Evolutionary conservation across 2,329 filamentous ascomycete genomes (phyloP).

Genomic region (Sarocladium kiliense): DNA sequence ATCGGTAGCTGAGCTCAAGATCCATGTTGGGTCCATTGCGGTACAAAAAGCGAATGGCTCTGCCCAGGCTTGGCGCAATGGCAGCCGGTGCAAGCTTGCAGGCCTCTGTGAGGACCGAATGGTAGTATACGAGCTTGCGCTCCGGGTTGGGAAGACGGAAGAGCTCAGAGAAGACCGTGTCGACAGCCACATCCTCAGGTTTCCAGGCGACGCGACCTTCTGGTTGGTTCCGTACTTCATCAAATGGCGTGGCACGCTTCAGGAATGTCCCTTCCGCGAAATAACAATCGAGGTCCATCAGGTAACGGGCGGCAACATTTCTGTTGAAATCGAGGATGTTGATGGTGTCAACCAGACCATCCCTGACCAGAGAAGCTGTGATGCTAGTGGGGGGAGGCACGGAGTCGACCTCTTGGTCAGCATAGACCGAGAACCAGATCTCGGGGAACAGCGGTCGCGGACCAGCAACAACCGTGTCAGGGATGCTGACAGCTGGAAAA

Average conservation of each 20-base stretch:
- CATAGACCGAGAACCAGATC: slow-evolving; percentile 88
- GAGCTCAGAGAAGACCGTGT: slow-evolving; percentile 93
- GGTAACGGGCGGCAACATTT: slow-evolving; percentile 75
- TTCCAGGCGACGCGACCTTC: slow-evolving; percentile 78
- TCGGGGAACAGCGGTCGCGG: slow-evolving; percentile 81
- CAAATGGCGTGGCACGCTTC: slow-evolving; percentile 87
- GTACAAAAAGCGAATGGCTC: slow-evolving; percentile 90
- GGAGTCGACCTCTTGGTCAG: slow-evolving; percentile 79
- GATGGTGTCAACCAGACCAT: slow-evolving; percentile 85
- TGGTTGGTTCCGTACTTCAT: slow-evolving; percentile 71
- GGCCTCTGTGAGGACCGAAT: slow-evolving; percentile 87
- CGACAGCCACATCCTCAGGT: slow-evolving; percentile 94
- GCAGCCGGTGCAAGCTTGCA: slow-evolving; percentile 95
- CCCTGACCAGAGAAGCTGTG: slow-evolving; percentile 76
- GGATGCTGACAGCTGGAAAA: slow-evolving; percentile 72
- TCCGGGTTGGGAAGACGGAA: slow-evolving; percentile 82
- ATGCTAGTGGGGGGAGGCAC: slow-evolving; percentile 75
- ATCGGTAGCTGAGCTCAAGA: slow-evolving; percentile 78
- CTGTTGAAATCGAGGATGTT: slow-evolving; percentile 93
- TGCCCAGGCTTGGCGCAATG: slow-evolving; percentile 89
- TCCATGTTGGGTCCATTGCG: slow-evolving; percentile 78
- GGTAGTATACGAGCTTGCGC: slow-evolving; percentile 95
- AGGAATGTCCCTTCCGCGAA: slow-evolving; percentile 88
- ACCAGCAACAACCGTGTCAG: slow-evolving; percentile 69
- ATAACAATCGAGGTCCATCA: slow-evolving; percentile 94